Percentiles rank a stretch among this genome's conserved stretches.
These are phyloP conservation scores for Candida peoriensis DNA, from an alignment of 805 yeast genomes.

Conservation along the genomic window DNA sequence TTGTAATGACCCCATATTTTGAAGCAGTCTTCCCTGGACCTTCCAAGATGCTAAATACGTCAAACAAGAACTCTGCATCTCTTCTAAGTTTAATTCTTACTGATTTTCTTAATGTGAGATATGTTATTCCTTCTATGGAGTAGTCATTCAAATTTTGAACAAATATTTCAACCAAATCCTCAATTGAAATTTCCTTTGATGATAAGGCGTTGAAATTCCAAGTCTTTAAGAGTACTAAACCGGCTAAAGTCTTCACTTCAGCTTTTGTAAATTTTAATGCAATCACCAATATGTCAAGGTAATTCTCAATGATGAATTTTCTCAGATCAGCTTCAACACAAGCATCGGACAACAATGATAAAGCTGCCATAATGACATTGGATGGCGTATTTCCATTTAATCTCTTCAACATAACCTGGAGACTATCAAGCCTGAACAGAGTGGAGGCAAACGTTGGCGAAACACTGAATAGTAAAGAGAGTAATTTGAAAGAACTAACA, in stretches of 20 bases:
- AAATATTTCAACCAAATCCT: conserved; percentile 30
- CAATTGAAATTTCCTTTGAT: conserved; percentile 27
- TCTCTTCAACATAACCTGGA: conserved; percentile 23
- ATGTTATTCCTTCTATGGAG: conserved; percentile 45
- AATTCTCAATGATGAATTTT: conserved; percentile 39
- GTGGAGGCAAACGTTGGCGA: conserved; percentile 5
- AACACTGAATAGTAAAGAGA: conserved; percentile 14
- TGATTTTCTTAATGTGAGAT: conserved; percentile 37
- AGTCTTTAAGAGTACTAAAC: conserved; percentile 47
- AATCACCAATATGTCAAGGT: conserved; percentile 34
- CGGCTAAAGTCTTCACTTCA: conserved; percentile 30
- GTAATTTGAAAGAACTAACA: conserved; percentile 19
- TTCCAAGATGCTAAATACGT: conserved; percentile 22
- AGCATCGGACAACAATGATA: conserved; percentile 37
- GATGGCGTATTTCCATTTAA: conserved; percentile 5
- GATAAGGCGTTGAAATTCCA: conserved; percentile 41
- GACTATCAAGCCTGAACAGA: conserved; percentile 23
- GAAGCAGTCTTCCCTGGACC: conserved; percentile 8
- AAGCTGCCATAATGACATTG: conserved; percentile 21
- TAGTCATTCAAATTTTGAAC: conserved; percentile 12
- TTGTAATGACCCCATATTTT: conserved; percentile 29
- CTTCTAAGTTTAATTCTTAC: conserved; percentile 32
- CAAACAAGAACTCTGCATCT: conserved; percentile 31
- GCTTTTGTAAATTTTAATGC: conserved; percentile 25
- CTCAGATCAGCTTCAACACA: conserved; percentile 50